Percentiles rank a stretch among this genome's conserved stretches.
Evolutionary conservation across 2,329 filamentous ascomycete species (phyloP).

Genomic region (Exophiala spinifera): DNA sequence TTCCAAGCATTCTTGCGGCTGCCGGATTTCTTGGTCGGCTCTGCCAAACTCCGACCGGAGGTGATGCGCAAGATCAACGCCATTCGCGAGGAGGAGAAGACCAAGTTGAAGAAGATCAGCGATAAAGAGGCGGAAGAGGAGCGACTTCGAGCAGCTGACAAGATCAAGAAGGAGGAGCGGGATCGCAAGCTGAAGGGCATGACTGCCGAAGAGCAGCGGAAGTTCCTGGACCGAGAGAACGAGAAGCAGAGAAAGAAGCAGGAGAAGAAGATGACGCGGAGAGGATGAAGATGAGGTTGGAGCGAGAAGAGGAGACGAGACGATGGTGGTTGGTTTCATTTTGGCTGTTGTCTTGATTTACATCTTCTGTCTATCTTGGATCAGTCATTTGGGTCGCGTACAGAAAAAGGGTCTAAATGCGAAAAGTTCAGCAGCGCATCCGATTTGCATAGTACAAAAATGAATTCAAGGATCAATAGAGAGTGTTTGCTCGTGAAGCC

Average conservation of each 20-base stretch:
- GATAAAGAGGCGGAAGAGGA: constrained; percentile 69
- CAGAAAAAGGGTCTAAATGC: too few species aligned
- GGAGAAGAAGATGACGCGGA: constrained; percentile 61
- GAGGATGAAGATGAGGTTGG: constrained; percentile 35
- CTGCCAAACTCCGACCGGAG: constrained; percentile 84
- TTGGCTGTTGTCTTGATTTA: not conserved
- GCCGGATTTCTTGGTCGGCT: constrained; percentile 73
- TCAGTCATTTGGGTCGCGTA: too few species aligned
- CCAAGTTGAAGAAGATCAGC: constrained; percentile 72
- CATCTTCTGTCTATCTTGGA: too few species aligned
- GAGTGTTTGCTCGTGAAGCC: too few species aligned
- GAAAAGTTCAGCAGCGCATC: too few species aligned
- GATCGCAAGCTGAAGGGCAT: constrained; percentile 74
- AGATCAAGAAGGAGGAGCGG: constrained; percentile 82
- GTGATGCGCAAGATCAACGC: constrained; percentile 78
- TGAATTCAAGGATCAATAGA: too few species aligned
- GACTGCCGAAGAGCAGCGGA: constrained; percentile 80
- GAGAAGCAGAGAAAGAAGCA: constrained; percentile 66
- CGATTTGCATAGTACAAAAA: too few species aligned
- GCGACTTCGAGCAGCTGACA: constrained; percentile 50
- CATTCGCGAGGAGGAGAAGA: constrained; percentile 75
- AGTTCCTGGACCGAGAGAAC: constrained; percentile 76
- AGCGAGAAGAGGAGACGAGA: not conserved
- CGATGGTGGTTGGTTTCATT: not conserved
- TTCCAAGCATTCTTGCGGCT: constrained; percentile 80